Evolutionary conservation across 306 rosid genomes (phyloP).

Genomic region (Castanea sativa): DNA sequence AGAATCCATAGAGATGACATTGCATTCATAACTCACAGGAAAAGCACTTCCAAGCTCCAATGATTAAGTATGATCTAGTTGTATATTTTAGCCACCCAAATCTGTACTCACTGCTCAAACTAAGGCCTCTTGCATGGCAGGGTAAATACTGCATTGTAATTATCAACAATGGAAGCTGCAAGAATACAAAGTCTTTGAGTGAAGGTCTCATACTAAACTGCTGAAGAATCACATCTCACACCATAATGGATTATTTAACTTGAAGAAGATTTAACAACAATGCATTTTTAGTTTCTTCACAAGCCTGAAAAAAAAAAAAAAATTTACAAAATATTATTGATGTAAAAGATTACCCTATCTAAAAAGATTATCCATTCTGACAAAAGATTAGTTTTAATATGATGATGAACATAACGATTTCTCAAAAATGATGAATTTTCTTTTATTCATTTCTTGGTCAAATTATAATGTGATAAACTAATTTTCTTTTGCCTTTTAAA

Average conservation of each 20-base stretch:
- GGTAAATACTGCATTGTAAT: not conserved
- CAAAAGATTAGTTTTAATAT: not conserved
- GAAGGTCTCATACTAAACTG: not conserved
- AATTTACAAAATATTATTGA: not conserved
- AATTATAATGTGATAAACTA: not conserved
- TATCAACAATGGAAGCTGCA: not conserved
- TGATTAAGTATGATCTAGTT: not conserved
- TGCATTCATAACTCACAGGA: not conserved
- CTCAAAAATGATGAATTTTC: not conserved
- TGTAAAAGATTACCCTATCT: not conserved
- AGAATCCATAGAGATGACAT: not conserved
- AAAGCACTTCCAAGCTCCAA: not conserved
- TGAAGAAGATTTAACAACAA: not conserved
- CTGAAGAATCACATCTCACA: not conserved
- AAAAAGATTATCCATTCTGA: not conserved
- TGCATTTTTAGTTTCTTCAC: not conserved
- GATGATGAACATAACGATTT: not conserved
- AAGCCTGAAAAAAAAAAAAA: not conserved
- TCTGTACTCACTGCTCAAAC: not conserved
- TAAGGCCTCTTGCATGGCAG: not conserved
- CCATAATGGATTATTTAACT: not conserved
- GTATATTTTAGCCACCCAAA: not conserved
- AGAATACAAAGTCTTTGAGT: not conserved
- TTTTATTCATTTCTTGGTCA: not conserved
- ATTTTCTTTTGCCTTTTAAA: not conserved